A percentile compares a stretch with the other conserved stretches of the same genome.
Conservation (phyloP, 1,139 yeast genomes). For the Geotrichum cucujoidarum region DNA sequence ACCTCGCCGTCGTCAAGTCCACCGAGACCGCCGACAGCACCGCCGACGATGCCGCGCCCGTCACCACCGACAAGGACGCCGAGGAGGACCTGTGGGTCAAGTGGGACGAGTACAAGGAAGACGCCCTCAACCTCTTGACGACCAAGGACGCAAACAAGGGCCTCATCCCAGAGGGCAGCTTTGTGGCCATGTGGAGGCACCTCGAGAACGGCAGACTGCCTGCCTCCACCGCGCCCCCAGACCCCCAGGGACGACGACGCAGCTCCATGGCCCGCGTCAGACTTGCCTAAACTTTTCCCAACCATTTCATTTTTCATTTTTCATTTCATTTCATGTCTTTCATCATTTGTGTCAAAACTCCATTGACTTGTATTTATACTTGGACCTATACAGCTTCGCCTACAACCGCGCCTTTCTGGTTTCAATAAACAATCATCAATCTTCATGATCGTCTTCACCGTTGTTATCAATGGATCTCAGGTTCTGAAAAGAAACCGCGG, state of each 20-base stretch:
- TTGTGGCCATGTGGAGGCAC: constrained; percentile 15
- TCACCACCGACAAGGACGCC: not conserved
- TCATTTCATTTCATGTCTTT: too few relatives aligned
- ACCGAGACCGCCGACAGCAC: not conserved
- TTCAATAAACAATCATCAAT: too few relatives aligned
- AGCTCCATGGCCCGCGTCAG: constrained; percentile 13
- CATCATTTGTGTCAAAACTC: too few relatives aligned
- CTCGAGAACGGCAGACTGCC: constrained; percentile 13
- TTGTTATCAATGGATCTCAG: too few relatives aligned
- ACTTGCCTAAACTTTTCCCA: not conserved
- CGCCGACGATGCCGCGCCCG: not conserved
- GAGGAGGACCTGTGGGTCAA: constrained; percentile 8
- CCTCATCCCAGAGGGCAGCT: constrained; percentile 10
- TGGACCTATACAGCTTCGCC: too few relatives aligned
- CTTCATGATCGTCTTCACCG: too few relatives aligned
- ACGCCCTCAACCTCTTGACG: constrained; percentile 9
- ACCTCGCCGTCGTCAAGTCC: not conserved
- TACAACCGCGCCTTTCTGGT: too few relatives aligned
- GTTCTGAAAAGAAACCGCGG: too few relatives aligned
- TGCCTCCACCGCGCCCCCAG: constrained; percentile 14
- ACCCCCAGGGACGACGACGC: constrained; percentile 2
- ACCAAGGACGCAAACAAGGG: constrained; percentile 3
- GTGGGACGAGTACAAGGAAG: constrained; percentile 17
- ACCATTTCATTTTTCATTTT: too few relatives aligned
- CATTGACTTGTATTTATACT: too few relatives aligned